Evolutionary conservation across 2,329 filamentous ascomycete species (phyloP).

Genomic region (Pyrenochaeta sp.): DNA sequence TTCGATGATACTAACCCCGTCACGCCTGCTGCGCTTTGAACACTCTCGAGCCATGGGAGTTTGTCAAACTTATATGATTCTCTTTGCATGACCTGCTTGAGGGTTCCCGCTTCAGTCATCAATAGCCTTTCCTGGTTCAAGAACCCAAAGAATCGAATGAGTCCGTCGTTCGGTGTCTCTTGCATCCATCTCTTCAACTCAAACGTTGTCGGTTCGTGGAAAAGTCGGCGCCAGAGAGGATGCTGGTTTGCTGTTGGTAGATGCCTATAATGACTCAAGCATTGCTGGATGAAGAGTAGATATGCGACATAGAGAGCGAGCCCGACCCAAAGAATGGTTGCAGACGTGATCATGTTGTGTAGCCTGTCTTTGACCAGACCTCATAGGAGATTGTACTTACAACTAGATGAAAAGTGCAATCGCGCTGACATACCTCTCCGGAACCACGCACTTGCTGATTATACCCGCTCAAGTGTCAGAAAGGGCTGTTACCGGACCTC

Average conservation of each 20-base stretch:
- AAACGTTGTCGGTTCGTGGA: not conserved
- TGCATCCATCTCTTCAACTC: not conserved
- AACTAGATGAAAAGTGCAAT: too few species aligned
- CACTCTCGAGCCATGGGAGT: not conserved
- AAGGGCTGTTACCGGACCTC: too few species aligned
- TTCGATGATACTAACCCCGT: not conserved
- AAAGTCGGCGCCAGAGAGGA: not conserved
- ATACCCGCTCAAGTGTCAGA: too few species aligned
- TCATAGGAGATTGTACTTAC: too few species aligned
- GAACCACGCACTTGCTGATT: too few species aligned
- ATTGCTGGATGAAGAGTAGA: too few species aligned
- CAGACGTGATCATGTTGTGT: too few species aligned
- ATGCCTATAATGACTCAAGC: not conserved
- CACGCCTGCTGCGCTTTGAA: not conserved
- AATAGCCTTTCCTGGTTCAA: not conserved
- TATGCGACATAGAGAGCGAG: too few species aligned
- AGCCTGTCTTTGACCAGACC: too few species aligned
- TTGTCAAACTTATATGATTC: not conserved
- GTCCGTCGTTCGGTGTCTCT: not conserved
- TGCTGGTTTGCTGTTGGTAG: not conserved
- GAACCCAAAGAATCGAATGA: not conserved
- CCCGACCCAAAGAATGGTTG: too few species aligned
- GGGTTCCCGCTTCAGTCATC: not conserved
- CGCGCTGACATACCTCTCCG: too few species aligned
- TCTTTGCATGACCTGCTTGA: not conserved